These are phyloP conservation scores for Dispira simplex DNA, from an alignment of 192 early-diverging fungal species.

Conservation along the genomic window DNA sequence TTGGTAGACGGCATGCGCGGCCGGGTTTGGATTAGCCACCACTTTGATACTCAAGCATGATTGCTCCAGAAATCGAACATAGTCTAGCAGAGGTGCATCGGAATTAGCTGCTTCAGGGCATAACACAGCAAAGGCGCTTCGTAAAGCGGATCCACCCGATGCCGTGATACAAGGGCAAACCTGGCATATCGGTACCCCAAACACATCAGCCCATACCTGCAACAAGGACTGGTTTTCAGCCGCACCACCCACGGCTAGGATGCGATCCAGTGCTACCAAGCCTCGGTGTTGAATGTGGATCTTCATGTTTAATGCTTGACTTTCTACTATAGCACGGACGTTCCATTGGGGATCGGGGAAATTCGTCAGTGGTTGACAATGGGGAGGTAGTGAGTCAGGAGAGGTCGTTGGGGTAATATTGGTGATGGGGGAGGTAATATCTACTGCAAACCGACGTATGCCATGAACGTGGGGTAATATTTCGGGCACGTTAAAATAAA, in stretches of 20 bases:
- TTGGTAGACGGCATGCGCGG: too few species aligned
- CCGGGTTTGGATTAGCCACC: too few species aligned
- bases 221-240: background rate
- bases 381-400: background rate
- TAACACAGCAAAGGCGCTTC: too few species aligned
- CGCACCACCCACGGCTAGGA: background rate
- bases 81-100: too few species aligned
- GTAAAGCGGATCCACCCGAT: too few species aligned
- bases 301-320: background rate
- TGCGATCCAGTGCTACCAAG: background rate
- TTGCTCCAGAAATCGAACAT: too few species aligned
- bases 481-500: background rate
- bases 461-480: background rate
- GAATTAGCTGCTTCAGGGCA: too few species aligned
- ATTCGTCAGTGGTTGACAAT: background rate
- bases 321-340: background rate
- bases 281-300: background rate
- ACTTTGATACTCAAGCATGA: too few species aligned
- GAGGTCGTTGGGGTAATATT: background rate
- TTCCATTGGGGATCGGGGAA: constrained; percentile 2
- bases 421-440: background rate
- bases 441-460: background rate
- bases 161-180: background rate
- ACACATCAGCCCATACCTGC: background rate
- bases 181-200: background rate